These are phyloP conservation scores for Phaeotremella fagi DNA, from an alignment of 768 basidiomycete species.

Conservation along the genomic window DNA sequence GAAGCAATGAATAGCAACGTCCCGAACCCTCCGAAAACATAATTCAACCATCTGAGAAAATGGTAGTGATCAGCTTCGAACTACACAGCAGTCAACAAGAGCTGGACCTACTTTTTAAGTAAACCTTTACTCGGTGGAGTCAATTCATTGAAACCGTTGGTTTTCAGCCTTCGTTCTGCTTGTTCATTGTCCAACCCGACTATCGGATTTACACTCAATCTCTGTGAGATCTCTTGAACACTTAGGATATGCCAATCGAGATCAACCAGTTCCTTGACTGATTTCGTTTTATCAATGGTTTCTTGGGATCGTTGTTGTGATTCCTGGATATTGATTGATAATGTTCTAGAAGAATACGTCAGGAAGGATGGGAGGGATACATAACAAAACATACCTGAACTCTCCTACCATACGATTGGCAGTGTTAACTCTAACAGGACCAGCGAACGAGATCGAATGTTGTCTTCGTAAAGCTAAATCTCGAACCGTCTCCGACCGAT, in stretches of 20 bases:
- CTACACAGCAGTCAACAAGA: neutral
- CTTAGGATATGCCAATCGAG: conserved; percentile 56
- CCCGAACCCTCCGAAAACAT: conserved; percentile 60
- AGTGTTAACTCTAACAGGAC: conserved; percentile 21
- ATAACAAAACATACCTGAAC: conserved; percentile 29
- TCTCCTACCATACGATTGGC: conserved; percentile 36
- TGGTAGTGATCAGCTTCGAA: neutral
- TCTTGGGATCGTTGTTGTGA: conserved; percentile 14
- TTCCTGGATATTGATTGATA: conserved; percentile 52
- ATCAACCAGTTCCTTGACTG: conserved; percentile 43
- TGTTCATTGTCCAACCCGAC: conserved; percentile 56
- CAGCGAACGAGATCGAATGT: conserved; percentile 27
- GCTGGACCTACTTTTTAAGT: conserved; percentile 51
- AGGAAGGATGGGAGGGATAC: neutral
- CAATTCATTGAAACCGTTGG: conserved; percentile 56
- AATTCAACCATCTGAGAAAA: conserved; percentile 50
- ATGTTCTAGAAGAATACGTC: conserved; percentile 46
- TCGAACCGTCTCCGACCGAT: neutral
- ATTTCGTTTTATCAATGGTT: conserved; percentile 10
- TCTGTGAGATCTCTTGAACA: conserved; percentile 51
- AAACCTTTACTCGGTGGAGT: conserved; percentile 53
- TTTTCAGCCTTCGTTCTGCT: conserved; percentile 53
- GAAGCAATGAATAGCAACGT: conserved; percentile 57
- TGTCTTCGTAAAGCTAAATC: conserved; percentile 20
- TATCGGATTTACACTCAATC: conserved; percentile 52